phyloP scores from a whole-genome alignment of 2,329 filamentous ascomycete genomes.

The Pseudogymnoascus sp. region DNA sequence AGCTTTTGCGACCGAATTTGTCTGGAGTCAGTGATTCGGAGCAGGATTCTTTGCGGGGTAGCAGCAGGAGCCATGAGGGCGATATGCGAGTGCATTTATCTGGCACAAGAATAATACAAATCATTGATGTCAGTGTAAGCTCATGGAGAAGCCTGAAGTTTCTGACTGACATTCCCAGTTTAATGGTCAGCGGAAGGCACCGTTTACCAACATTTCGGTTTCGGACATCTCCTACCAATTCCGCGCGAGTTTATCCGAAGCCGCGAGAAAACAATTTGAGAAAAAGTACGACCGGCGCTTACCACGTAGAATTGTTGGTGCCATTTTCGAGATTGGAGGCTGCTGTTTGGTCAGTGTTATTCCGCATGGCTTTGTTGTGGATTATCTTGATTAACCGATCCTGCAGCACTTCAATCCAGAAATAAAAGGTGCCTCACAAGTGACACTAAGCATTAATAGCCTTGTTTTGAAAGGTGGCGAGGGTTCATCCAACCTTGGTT shows the following conservation, averaged over 20 bases:
- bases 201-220: not conserved
- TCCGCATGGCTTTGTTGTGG: not conserved
- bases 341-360: not conserved
- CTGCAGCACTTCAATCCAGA: not conserved
- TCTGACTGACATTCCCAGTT: not conserved
- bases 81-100: not conserved
- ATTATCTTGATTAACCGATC: not conserved
- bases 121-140: not conserved
- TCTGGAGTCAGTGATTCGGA: not conserved
- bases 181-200: not conserved
- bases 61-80: not conserved
- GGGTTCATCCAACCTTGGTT: constrained; percentile 1
- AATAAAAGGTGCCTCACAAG: not conserved
- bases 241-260: not conserved
- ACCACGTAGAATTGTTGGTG: not conserved
- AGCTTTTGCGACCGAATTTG: not conserved
- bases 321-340: not conserved
- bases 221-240: not conserved
- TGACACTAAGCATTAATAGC: constrained; percentile 2
- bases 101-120: not conserved
- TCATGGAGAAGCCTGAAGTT: not conserved
- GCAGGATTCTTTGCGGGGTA: not conserved
- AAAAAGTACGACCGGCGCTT: not conserved
- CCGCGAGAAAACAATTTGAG: not conserved
- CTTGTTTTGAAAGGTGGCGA: constrained; percentile 3